Evolutionary conservation across 164 flowering plant genomes (phyloP).

Genomic region (Vitis cinerea): DNA sequence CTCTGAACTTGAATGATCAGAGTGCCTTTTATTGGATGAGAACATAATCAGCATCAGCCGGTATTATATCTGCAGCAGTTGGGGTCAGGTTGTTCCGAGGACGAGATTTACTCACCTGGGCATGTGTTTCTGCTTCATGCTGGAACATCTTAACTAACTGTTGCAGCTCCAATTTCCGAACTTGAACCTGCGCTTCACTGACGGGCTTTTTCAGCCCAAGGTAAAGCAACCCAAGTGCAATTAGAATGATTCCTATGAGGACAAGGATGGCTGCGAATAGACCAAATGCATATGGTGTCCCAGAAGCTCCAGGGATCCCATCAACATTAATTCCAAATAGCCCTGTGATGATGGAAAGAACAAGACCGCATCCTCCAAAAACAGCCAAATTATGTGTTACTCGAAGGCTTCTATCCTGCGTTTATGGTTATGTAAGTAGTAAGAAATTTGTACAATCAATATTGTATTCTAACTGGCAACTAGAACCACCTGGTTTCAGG

Average conservation of each 20-base stretch:
- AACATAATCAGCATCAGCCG: conserved; percentile 40
- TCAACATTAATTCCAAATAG: conserved; percentile 95
- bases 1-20: neutral
- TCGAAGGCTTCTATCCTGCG: conserved; percentile 85
- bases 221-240: conserved; percentile 59
- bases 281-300: conserved; percentile 85
- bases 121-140: conserved; percentile 94
- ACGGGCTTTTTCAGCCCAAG: conserved; percentile 74
- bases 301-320: conserved; percentile 79
- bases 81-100: conserved; percentile 49
- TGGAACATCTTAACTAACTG: conserved; percentile 85
- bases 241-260: conserved; percentile 54
- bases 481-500: neutral
- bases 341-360: conserved; percentile 84
- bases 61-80: conserved; percentile 38
- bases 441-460: neutral
- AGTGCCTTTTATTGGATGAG: conserved; percentile 27
- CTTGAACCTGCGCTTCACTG: conserved; percentile 63
- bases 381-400: conserved; percentile 85
- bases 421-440: neutral
- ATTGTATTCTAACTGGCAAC: neutral
- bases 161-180: conserved; percentile 77
- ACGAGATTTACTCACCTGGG: conserved; percentile 55
- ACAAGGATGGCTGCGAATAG: conserved; percentile 63
- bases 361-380: conserved; percentile 91